These are phyloP conservation scores for Diddensiella transvaalensis DNA, from an alignment of 805 yeast species.

Conservation along the genomic window DNA sequence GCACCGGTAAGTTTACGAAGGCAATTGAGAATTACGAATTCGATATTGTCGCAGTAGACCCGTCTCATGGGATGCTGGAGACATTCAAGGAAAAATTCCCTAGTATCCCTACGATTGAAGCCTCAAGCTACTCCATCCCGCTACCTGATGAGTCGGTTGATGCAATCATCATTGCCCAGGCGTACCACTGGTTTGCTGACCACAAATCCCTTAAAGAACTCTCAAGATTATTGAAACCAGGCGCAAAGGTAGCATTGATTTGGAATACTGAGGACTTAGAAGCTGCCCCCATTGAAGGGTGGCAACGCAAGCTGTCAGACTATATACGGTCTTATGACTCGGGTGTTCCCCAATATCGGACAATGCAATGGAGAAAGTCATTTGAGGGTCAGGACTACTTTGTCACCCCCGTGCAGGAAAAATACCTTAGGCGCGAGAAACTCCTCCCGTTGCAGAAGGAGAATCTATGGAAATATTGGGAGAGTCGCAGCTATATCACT, in stretches of 20 bases:
- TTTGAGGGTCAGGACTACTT: constrained; percentile 36
- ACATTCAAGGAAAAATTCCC: constrained; percentile 49
- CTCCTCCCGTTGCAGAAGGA: constrained; percentile 31
- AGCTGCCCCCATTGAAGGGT: constrained; percentile 30
- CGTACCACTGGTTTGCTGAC: constrained; percentile 66
- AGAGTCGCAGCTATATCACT: constrained; percentile 53
- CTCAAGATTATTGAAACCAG: constrained; percentile 46
- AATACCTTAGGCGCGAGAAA: constrained; percentile 28
- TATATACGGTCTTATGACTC: constrained; percentile 38
- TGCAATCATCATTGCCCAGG: constrained; percentile 55
- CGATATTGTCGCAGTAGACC: constrained; percentile 49
- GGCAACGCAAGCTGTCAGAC: constrained; percentile 40
- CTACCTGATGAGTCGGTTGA: constrained; percentile 42
- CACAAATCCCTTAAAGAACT: constrained; percentile 46
- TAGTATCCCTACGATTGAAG: constrained; percentile 35
- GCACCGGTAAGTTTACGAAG: constrained; percentile 61
- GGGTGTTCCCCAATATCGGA: constrained; percentile 56
- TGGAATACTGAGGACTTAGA: constrained; percentile 53
- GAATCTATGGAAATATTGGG: constrained; percentile 48
- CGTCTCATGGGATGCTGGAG: constrained; percentile 54
- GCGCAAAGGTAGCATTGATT: constrained; percentile 50
- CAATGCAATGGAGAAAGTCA: constrained; percentile 43
- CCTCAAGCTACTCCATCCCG: constrained; percentile 48
- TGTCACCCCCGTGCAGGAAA: constrained; percentile 35
- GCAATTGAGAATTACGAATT: constrained; percentile 41